Percentiles rank a stretch among this genome's conserved stretches.
These are phyloP conservation scores for Aureobasidium sp. DNA, from an alignment of 2,329 filamentous ascomycete genomes.

Conservation along the genomic window DNA sequence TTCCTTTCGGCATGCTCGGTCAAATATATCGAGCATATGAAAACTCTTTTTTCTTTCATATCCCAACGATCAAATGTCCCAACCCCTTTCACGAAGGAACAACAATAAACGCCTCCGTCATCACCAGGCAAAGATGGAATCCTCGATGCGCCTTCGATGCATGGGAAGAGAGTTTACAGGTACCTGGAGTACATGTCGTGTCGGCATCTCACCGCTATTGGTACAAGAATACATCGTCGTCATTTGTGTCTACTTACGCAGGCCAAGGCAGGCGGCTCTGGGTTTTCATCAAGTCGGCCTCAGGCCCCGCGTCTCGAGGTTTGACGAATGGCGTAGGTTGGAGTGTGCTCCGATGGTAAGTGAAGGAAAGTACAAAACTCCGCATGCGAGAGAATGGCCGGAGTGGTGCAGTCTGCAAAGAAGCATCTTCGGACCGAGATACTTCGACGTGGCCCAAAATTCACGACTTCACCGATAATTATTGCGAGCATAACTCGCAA, in stretches of 20 bases:
- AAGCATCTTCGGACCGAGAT: not conserved
- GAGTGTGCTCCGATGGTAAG: not conserved
- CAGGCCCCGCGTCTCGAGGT: not conserved
- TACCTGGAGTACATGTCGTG: not conserved
- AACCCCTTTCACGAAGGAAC: not conserved
- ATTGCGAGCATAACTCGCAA: not conserved
- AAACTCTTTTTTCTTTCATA: not conserved
- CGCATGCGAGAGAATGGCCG: not conserved
- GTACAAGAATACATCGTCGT: not conserved
- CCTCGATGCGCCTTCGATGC: not conserved
- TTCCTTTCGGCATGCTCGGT: not conserved
- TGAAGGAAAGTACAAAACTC: no score
- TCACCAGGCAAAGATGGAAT: not conserved
- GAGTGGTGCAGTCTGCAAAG: not conserved
- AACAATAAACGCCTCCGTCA: not conserved
- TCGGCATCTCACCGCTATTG: not conserved
- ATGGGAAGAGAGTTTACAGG: not conserved
- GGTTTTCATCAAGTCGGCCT: not conserved
- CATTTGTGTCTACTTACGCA: not conserved
- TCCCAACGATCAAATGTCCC: constrained; percentile 2
- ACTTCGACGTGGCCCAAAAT: not conserved
- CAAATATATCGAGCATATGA: not conserved
- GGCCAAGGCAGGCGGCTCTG: constrained; percentile 2
- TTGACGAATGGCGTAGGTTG: not conserved
- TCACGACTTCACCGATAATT: not conserved